Evolutionary conservation across 768 basidiomycete species (phyloP), one percentile per base, ranked within the genome.

Genomic region (Calocera cornea): DNA sequence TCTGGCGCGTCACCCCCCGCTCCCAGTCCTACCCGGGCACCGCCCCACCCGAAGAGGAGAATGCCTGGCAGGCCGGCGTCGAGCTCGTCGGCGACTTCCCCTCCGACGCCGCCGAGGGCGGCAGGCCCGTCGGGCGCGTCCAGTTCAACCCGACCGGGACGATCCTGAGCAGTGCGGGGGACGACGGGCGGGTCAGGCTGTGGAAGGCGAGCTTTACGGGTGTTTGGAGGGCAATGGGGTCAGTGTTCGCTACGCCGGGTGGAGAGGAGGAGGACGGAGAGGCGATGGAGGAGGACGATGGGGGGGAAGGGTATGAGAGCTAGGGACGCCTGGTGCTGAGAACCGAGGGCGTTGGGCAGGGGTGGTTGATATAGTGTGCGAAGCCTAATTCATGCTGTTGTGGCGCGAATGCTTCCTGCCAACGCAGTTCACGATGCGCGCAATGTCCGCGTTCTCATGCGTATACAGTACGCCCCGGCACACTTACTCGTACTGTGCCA

Each of bases 1-100:
- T 99, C 70, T 97, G 94, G 94, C 86, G 86, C 69, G 79, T 97
- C 33, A n/a, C n/a, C n/a, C n/a, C n/a, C n/a, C n/a, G n/a, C n/a
- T n/a, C n/a, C n/a, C n/a, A n/a, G n/a, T n/a, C n/a, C n/a, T n/a
- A n/a, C n/a, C n/a, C n/a, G n/a, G n/a, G n/a, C n/a, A n/a, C n/a
- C n/a, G n/a, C n/a, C n/a, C n/a, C n/a, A n/a, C n/a, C 79, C 1
- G 84, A 83, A n/a, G 77, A 71, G 19, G 80, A 83, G 17, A 74
- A 76, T 17, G 10, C 70, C 73, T 31, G 74, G 69, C 1, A 81
- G 78, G 68, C 97, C 95, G 95, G 83, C 81, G 1, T 90, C 85
- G 2, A 82, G 78, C 34, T 74, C 88, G 88, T 93, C 7, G 93
- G 86, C 5, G 93, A 97, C 75, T 93, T 95, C 74, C n/a, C n/a